These are phyloP conservation scores for Cyclospora cayetanensis DNA, from an alignment of 169 alveolate genomes.

Conservation along the genomic window DNA sequence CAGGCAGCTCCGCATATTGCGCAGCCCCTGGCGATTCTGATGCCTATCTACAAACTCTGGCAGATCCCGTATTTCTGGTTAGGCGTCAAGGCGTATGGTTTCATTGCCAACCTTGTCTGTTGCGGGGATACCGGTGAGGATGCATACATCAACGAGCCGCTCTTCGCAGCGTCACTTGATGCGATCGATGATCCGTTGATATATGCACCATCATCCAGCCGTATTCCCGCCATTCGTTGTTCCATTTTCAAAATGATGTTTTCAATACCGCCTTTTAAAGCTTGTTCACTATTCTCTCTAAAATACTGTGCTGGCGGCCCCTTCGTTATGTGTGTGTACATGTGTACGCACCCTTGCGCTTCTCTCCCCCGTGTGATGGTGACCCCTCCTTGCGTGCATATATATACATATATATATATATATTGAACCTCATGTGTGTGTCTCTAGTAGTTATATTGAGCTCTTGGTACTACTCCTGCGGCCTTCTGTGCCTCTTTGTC, in stretches of 20 bases:
- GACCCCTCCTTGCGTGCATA: not conserved
- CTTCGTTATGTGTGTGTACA: not conserved
- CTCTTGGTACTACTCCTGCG: not conserved
- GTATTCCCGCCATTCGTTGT: not conserved
- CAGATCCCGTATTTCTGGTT: constrained; percentile 89
- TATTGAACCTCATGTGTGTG: not conserved
- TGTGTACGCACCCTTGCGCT: not conserved
- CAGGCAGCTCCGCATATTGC: constrained; percentile 90
- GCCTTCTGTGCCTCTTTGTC: too few species aligned
- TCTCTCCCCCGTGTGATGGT: not conserved
- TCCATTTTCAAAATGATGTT: too few species aligned
- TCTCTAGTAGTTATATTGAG: not conserved
- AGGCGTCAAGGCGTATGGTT: constrained; percentile 89
- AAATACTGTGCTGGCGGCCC: not conserved
- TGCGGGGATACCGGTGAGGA: constrained; percentile 79
- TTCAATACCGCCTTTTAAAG: too few species aligned
- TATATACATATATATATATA: not conserved
- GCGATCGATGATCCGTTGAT: not conserved
- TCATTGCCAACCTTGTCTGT: constrained; percentile 86
- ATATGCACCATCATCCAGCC: not conserved
- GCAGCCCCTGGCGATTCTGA: constrained; percentile 86
- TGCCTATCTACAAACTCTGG: constrained; percentile 89
- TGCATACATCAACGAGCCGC: too few species aligned
- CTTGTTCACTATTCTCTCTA: not conserved
- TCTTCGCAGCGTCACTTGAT: too few species aligned